Evolutionary conservation across 768 basidiomycete genomes (phyloP).

Genomic region (Pleurotus cornucopiae): DNA sequence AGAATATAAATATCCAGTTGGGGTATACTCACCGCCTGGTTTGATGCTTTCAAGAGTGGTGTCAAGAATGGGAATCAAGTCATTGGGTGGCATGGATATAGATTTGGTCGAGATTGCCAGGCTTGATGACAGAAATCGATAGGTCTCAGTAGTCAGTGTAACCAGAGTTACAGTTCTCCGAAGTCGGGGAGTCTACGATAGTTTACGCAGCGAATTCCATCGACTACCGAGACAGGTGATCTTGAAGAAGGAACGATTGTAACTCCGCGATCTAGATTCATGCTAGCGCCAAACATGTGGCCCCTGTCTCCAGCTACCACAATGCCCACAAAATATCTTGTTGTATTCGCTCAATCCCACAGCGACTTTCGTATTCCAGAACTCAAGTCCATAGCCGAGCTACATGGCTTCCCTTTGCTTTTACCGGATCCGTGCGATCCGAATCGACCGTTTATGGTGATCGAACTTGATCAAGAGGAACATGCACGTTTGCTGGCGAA

Average conservation of each 20-base stretch:
- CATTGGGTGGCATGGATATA: not conserved
- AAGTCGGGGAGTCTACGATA: no score
- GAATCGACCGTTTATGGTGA: constrained; percentile 68
- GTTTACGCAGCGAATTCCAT: no score
- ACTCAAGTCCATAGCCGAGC: constrained; percentile 70
- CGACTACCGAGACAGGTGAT: no score
- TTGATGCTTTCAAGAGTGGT: not conserved
- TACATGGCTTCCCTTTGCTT: constrained; percentile 59
- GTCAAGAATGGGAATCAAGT: not conserved
- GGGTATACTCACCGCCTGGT: not conserved
- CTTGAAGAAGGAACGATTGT: no score
- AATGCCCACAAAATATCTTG: constrained; percentile 39
- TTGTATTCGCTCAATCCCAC: constrained; percentile 81
- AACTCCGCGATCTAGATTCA: no score
- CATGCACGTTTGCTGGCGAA: constrained; percentile 71
- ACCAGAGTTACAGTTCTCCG: no score
- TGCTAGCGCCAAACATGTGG: no score
- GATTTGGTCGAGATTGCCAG: no score
- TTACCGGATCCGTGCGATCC: constrained; percentile 50
- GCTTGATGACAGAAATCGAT: no score
- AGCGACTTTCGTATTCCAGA: constrained; percentile 83
- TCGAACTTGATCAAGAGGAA: constrained; percentile 64
- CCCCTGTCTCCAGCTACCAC: not conserved
- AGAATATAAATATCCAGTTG: no score
- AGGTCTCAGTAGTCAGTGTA: no score